These are phyloP conservation scores for Lodderomyces metapsilosis DNA, from an alignment of 1,139 yeast genomes.

Conservation along the genomic window DNA sequence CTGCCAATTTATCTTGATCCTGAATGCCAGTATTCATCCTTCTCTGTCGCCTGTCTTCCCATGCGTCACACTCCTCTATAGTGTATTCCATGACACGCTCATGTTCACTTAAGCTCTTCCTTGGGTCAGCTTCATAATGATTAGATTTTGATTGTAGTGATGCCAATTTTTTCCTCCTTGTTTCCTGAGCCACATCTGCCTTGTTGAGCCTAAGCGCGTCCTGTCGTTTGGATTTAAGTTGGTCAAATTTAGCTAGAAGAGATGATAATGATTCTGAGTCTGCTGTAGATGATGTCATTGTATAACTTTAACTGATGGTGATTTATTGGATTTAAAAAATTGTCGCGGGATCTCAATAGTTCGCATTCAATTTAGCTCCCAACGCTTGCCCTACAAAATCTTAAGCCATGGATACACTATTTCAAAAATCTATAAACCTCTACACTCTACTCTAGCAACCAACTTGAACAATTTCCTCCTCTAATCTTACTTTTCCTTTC, in stretches of 20 bases:
- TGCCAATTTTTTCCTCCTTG: slow-evolving; percentile 9
- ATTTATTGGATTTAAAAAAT: too few species aligned
- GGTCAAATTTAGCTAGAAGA: slow-evolving; percentile 8
- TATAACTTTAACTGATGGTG: too few species aligned
- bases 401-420: too few species aligned
- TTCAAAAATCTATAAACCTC: background rate
- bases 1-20: slow-evolving; percentile 54
- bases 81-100: slow-evolving; percentile 39
- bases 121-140: slow-evolving; percentile 2
- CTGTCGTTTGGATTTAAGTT: slow-evolving; percentile 13
- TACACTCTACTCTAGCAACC: slow-evolving; percentile 9
- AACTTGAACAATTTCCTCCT: slow-evolving; percentile 13
- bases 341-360: too few species aligned
- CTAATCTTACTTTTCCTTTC: slow-evolving; percentile 4
- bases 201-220: slow-evolving; percentile 21
- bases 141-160: slow-evolving; percentile 6
- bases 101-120: slow-evolving; percentile 5
- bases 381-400: too few species aligned
- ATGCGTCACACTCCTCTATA: slow-evolving; percentile 64
- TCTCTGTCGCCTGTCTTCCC: slow-evolving; percentile 47
- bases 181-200: slow-evolving; percentile 18
- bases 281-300: too few species aligned
- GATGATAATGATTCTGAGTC: background rate
- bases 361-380: too few species aligned
- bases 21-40: slow-evolving; percentile 24